Evolutionary conservation across 2,329 filamentous ascomycete genomes (phyloP).

Genomic region (Dissoconium aciculare): DNA sequence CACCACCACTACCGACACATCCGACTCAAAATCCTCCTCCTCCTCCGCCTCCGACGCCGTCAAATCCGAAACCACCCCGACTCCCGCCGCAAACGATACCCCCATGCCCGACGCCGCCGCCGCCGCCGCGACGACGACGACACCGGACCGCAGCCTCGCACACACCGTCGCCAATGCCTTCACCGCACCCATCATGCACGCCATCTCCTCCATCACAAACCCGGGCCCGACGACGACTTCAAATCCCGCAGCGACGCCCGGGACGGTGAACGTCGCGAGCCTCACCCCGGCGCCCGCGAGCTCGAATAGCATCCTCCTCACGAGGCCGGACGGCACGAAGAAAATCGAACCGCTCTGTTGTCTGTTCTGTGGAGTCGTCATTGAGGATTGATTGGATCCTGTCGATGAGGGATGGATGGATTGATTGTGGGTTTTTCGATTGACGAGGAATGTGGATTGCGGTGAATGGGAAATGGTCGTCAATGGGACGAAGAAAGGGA

Average conservation of each 20-base stretch:
- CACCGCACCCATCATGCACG: too few relatives aligned
- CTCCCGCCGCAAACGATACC: slow-evolving; percentile 2
- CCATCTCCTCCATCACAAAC: too few relatives aligned
- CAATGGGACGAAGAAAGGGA: too few relatives aligned
- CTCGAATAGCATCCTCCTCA: slow-evolving; percentile 18
- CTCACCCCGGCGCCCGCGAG: slow-evolving; percentile 3
- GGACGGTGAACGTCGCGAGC: too few relatives aligned
- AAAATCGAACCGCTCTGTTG: slow-evolving; percentile 17
- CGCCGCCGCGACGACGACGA: too few relatives aligned
- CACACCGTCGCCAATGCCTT: too few relatives aligned
- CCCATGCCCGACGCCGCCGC: too few relatives aligned
- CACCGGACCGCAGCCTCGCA: too few relatives aligned
- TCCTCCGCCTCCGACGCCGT: slow-evolving; percentile 3
- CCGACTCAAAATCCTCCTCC: not conserved
- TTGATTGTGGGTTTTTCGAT: too few relatives aligned
- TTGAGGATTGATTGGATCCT: slow-evolving; percentile 12
- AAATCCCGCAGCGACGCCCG: slow-evolving; percentile 6
- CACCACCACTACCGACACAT: not conserved
- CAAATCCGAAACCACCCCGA: not conserved
- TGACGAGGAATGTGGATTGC: too few relatives aligned
- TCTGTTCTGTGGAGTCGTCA: slow-evolving; percentile 15
- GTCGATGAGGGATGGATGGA: too few relatives aligned
- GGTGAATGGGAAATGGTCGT: too few relatives aligned
- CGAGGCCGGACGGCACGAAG: slow-evolving; percentile 12
- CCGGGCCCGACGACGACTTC: not conserved